A percentile compares a stretch with the other conserved stretches of the same genome.
phyloP scores from a whole-genome alignment of 768 basidiomycete species.

The Mycena capillaripes region DNA sequence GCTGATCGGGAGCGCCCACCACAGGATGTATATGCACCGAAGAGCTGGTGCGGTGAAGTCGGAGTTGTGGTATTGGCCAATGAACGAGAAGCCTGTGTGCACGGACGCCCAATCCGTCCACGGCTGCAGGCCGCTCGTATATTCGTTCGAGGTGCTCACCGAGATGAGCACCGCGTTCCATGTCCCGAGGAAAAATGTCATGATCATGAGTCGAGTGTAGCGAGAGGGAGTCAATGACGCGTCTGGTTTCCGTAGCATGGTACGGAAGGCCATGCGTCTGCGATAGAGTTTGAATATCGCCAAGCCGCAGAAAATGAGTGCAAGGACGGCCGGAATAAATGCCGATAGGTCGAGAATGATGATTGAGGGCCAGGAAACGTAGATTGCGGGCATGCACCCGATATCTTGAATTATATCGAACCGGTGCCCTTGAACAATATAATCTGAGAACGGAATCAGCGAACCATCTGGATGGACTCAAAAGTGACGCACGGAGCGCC shows the following conservation, averaged over 20 bases:
- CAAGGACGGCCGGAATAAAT: slow-evolving; percentile 35
- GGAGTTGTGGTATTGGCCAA: slow-evolving; percentile 43
- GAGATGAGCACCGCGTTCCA: slow-evolving; percentile 39
- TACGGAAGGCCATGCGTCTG: slow-evolving; percentile 56
- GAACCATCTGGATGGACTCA: no score
- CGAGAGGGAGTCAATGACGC: slow-evolving; percentile 49
- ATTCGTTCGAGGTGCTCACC: slow-evolving; percentile 35
- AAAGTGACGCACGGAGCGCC: slow-evolving; percentile 43
- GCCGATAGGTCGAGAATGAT: slow-evolving; percentile 39
- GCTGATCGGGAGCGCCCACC: slow-evolving; percentile 46
- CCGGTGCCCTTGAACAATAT: slow-evolving; percentile 49
- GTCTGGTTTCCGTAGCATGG: slow-evolving; percentile 44
- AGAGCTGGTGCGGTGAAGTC: slow-evolving; percentile 12
- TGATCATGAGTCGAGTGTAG: slow-evolving; percentile 64
- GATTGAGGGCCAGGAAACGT: slow-evolving; percentile 38
- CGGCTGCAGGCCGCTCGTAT: slow-evolving; percentile 42
- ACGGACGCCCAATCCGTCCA: slow-evolving; percentile 54
- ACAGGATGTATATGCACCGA: slow-evolving; percentile 32
- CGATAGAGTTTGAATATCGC: slow-evolving; percentile 58
- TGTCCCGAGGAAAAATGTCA: slow-evolving; percentile 47
- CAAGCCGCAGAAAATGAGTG: slow-evolving; percentile 47
- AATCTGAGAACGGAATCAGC: slow-evolving; percentile 34
- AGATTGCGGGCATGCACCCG: slow-evolving; percentile 46
- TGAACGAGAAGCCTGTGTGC: slow-evolving; percentile 50
- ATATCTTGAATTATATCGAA: slow-evolving; percentile 51